These are phyloP conservation scores for Globisporangium solare DNA, from an alignment of 352 stramenopile genomes.

Conservation along the genomic window DNA sequence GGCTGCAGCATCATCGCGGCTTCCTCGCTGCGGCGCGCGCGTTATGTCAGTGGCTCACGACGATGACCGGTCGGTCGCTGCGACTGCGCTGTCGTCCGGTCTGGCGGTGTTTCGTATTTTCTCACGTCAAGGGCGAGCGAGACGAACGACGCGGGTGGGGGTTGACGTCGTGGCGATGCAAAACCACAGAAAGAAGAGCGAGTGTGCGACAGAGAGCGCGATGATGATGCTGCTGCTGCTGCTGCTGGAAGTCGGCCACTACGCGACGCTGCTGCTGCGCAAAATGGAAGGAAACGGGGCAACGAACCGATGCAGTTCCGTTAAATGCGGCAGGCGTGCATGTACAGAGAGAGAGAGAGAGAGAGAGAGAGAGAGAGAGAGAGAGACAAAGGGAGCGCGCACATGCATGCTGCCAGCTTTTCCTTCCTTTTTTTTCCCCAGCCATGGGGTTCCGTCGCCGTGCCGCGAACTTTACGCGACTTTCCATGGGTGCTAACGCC, in stretches of 20 bases:
- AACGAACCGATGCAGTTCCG: background rate
- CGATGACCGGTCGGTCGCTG: conserved; percentile 1
- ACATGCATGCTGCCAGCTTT: background rate
- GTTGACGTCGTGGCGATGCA: conserved; percentile 1
- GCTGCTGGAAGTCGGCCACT: background rate
- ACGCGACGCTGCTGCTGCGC: background rate
- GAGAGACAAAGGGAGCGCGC: background rate
- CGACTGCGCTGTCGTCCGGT: conserved; percentile 1
- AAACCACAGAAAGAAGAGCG: conserved; percentile 6
- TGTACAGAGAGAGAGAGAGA: background rate
- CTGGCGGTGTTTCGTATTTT: too few relatives aligned
- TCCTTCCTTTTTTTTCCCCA: conserved; percentile 9
- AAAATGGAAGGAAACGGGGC: background rate
- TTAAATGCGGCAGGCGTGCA: too few relatives aligned
- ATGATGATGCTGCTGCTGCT: too few relatives aligned
- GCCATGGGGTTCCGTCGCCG: conserved; percentile 6
- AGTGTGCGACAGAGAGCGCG: background rate
- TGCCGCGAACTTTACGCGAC: conserved; percentile 12
- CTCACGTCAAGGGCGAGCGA: too few relatives aligned
- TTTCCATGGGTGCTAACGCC: background rate
- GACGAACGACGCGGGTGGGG: conserved; percentile 3
- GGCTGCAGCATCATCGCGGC: conserved; percentile 4
- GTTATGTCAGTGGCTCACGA: background rate
- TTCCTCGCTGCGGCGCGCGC: background rate
- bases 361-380: background rate